Evolutionary conservation across 768 basidiomycete species (phyloP).

Genomic region (Tricholoma sp.): DNA sequence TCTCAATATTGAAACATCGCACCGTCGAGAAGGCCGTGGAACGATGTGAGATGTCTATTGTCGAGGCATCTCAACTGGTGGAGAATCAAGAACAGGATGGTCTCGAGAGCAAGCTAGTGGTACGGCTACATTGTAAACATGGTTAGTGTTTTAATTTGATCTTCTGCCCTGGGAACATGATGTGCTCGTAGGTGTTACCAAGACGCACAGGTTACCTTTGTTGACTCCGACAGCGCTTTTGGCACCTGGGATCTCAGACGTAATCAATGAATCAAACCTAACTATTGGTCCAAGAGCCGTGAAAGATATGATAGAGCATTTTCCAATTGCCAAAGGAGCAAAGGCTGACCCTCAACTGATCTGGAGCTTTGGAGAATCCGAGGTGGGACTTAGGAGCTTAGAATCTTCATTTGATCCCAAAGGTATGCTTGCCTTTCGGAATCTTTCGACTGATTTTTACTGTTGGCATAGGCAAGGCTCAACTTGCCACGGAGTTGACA

Average conservation of each 20-base stretch:
- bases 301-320: slow-evolving; percentile 79
- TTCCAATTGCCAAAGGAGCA: slow-evolving; percentile 54
- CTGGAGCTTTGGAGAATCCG: slow-evolving; percentile 70
- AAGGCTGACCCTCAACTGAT: slow-evolving; percentile 75
- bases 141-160: slow-evolving; percentile 36
- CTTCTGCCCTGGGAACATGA: neutral
- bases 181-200: slow-evolving; percentile 56
- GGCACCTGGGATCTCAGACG: slow-evolving; percentile 61
- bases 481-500: slow-evolving; percentile 70
- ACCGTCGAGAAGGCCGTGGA: slow-evolving; percentile 76
- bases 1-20: slow-evolving; percentile 70
- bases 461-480: slow-evolving; percentile 41
- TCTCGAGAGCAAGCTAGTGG: slow-evolving; percentile 65
- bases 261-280: slow-evolving; percentile 54
- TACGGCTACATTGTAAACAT: slow-evolving; percentile 79
- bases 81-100: slow-evolving; percentile 48
- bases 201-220: slow-evolving; percentile 72
- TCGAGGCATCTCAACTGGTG: slow-evolving; percentile 39
- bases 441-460: neutral
- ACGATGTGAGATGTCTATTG: slow-evolving; percentile 66
- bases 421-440: slow-evolving; percentile 33
- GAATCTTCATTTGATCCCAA: slow-evolving; percentile 62
- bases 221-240: slow-evolving; percentile 52
- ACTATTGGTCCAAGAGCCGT: slow-evolving; percentile 70
- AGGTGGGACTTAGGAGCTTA: slow-evolving; percentile 64